Evolutionary conservation across 2,329 filamentous ascomycete genomes (phyloP), one percentile per base, ranked within the genome.

Genomic region (Diaporthe sp.): DNA sequence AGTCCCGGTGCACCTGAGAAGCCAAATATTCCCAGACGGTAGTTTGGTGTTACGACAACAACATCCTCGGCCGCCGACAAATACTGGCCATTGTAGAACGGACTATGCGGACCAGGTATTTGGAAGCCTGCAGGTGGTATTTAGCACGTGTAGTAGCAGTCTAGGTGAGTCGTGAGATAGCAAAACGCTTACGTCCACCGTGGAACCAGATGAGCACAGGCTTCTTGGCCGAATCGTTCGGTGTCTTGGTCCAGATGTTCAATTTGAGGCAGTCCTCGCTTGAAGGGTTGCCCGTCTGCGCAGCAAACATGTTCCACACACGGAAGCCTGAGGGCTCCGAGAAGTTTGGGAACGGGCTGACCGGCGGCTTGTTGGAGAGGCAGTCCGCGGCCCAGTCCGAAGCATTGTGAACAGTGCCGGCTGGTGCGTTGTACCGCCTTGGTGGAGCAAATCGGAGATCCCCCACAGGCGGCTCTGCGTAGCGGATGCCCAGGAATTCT

Each of bases 211-310:
- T 81, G 46, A 87, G 77, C 37, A 88, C 85, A 6, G 86, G 80
- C 67, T 85, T 87, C 67, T 82, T 82, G 34, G 76, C 71, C 6
- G 79, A 80, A 5, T 79, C 78, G 6, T 78, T 78, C 42, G 82
- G 79, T 34, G 82, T 80, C 65, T 82, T 82, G 49, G 83, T 82
- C 85, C 84, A 86, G 10, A 86, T 78, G 74, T 86, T 85, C 49
- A 86, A 70, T 7, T 80, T 81, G 17, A 86, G 76, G 70, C 83
- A 86, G 69, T 85, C 84, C 74, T 85, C 84, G 73, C 49, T 72
- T 25, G 51, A 74, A 28, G 49, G 73, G 51, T 44, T 55, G 46
- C 49, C 55, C 34, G 58, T 73, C 42, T 72, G 70, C 44, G 57
- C 65, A 19, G 65, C 65, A 68, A 68, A 68, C 65, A 68, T 68